phyloP scores from a whole-genome alignment of 1,284 basidiomycete species.

The Trametes pubescens region DNA sequence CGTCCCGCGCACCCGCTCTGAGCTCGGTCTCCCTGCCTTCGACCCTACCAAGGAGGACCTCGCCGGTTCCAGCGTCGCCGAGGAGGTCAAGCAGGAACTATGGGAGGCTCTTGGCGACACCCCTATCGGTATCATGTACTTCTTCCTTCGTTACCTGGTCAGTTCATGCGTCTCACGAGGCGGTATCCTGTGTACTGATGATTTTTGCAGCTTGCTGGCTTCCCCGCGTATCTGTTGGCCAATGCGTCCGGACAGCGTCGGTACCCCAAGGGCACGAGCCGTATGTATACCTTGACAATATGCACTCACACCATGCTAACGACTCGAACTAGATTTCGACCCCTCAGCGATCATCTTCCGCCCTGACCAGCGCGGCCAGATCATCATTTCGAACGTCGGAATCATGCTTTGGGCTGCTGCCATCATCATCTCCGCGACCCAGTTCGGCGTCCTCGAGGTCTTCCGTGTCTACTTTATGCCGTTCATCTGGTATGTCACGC shows the following conservation, averaged over 20 bases:
- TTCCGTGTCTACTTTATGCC: constrained; percentile 87
- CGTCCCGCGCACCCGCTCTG: constrained; percentile 88
- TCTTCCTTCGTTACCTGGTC: constrained; percentile 75
- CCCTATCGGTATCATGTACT: constrained; percentile 80
- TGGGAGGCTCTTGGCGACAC: constrained; percentile 94
- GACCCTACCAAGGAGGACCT: constrained; percentile 74
- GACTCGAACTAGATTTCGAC: constrained; percentile 71
- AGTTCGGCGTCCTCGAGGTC: constrained; percentile 79
- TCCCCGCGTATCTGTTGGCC: constrained; percentile 85
- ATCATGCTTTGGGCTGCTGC: constrained; percentile 75
- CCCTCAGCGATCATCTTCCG: constrained; percentile 87
- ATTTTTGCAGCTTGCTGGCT: constrained; percentile 58
- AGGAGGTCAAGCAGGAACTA: constrained; percentile 80
- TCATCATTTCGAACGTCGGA: constrained; percentile 89
- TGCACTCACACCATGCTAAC: constrained; percentile 9
- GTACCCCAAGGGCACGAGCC: constrained; percentile 87
- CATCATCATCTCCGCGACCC: constrained; percentile 67
- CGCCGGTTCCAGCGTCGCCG: constrained; percentile 72
- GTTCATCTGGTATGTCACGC: constrained; percentile 78
- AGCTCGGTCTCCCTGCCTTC: constrained; percentile 70
- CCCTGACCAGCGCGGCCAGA: constrained; percentile 81
- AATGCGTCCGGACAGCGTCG: constrained; percentile 91
- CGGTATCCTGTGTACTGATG: not conserved
- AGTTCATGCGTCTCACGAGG: constrained; percentile 35
- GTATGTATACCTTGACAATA: constrained; percentile 54